Conservation (phyloP, 2,329 filamentous ascomycete genomes). For the Xylaria hypoxylon region DNA sequence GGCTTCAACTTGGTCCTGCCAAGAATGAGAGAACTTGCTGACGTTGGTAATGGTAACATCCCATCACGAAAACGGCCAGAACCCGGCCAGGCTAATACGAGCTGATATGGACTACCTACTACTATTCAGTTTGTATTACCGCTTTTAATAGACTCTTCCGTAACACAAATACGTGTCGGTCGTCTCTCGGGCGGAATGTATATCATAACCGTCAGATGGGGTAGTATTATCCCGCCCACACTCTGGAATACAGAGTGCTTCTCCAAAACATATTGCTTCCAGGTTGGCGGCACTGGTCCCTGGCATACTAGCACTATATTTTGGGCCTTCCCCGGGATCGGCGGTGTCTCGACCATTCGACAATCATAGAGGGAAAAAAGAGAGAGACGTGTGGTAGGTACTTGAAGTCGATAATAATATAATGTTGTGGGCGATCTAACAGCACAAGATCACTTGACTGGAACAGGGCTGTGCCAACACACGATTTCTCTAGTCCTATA, state of each 20-base stretch:
- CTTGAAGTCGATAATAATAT: slow-evolving; percentile 7
- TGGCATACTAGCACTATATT: not conserved
- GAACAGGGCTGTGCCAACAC: slow-evolving; percentile 24
- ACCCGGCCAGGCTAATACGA: slow-evolving; percentile 20
- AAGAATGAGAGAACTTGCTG: not conserved
- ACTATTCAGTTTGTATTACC: too few species aligned
- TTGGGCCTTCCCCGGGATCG: slow-evolving; percentile 12
- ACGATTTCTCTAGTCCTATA: not conserved
- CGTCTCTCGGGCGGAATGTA: slow-evolving; percentile 2
- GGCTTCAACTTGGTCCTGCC: slow-evolving; percentile 11
- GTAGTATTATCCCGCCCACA: not conserved
- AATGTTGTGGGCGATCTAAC: slow-evolving; percentile 11
- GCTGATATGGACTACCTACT: slow-evolving; percentile 17
- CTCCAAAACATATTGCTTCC: not conserved
- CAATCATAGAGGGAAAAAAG: slow-evolving; percentile 3
- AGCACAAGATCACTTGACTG: slow-evolving; percentile 9
- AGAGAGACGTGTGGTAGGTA: not conserved
- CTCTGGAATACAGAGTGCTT: not conserved
- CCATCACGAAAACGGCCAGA: slow-evolving; percentile 20
- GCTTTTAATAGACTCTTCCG: slow-evolving; percentile 4
- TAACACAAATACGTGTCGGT: slow-evolving; percentile 19
- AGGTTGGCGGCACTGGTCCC: slow-evolving; percentile 2
- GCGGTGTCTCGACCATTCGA: slow-evolving; percentile 1
- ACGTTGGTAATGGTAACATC: slow-evolving; percentile 12
- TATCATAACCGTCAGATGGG: not conserved